phyloP scores from a whole-genome alignment of 2,329 filamentous ascomycete species.

The Orbilia oligospora region DNA sequence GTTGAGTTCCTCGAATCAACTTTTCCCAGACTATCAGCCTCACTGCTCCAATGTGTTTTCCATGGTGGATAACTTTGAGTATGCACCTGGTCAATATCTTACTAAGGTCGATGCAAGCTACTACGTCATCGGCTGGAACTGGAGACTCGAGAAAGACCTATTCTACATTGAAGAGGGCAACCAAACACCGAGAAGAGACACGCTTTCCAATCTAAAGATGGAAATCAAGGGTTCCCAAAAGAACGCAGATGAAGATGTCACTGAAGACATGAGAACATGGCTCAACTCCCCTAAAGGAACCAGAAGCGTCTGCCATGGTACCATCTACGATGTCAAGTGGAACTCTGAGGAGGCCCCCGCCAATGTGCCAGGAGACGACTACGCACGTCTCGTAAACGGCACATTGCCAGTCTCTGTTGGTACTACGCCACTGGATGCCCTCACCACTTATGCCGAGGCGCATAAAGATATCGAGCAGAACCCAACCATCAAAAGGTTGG shows the following conservation, averaged over 20 bases:
- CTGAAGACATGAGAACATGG: constrained; percentile 60
- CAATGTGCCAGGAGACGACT: constrained; percentile 65
- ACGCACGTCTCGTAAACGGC: background rate
- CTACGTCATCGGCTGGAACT: constrained; percentile 67
- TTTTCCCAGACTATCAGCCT: constrained; percentile 68
- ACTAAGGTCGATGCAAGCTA: constrained; percentile 66
- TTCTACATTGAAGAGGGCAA: constrained; percentile 3
- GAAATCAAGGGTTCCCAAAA: constrained; percentile 9
- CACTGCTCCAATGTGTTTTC: constrained; percentile 69
- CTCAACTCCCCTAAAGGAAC: constrained; percentile 32
- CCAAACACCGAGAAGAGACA: background rate
- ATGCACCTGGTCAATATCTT: constrained; percentile 52
- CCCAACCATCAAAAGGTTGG: constrained; percentile 58
- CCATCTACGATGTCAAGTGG: constrained; percentile 67
- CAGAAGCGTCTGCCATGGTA: constrained; percentile 65
- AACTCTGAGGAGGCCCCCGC: constrained; percentile 64
- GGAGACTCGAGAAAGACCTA: background rate
- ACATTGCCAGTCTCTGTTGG: constrained; percentile 66
- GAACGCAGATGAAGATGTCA: constrained; percentile 45
- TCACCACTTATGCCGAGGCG: constrained; percentile 66
- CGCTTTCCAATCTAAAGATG: constrained; percentile 15
- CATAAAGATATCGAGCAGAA: constrained; percentile 50
- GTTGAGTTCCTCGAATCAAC: constrained; percentile 65
- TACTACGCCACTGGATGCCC: constrained; percentile 67
- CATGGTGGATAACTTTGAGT: constrained; percentile 68